These are phyloP conservation scores for Otatea glauca DNA, from an alignment of 176 grass and related monocot genomes.

Conservation along the genomic window DNA sequence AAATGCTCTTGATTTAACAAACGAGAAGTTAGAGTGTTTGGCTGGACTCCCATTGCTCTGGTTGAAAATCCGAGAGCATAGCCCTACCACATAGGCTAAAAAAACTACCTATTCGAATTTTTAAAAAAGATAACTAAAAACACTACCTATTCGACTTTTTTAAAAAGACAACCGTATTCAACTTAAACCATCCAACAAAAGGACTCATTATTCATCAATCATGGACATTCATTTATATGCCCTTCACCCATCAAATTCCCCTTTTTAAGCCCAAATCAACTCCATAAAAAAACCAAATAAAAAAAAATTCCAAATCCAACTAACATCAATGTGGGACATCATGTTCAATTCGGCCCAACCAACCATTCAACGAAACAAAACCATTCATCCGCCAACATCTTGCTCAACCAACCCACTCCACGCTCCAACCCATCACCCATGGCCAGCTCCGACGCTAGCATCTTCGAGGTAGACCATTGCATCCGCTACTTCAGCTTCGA, in stretches of 20 bases:
- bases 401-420: not conserved
- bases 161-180: too few relatives aligned
- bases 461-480: constrained; percentile 50
- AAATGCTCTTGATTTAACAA: too few relatives aligned
- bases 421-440: not conserved
- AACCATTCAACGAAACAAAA: not conserved
- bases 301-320: not conserved
- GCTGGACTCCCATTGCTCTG: too few relatives aligned
- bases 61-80: too few relatives aligned
- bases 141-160: too few relatives aligned
- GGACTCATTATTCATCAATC: not conserved
- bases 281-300: not conserved
- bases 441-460: constrained; percentile 32
- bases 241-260: not conserved
- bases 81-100: too few relatives aligned
- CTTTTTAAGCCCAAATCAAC: not conserved
- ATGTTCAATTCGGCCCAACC: constrained; percentile 6
- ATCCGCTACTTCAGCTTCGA: constrained; percentile 56
- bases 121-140: too few relatives aligned
- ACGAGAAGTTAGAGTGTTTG: too few relatives aligned
- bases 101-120: too few relatives aligned
- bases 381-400: constrained; percentile 22
- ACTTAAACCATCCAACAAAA: too few relatives aligned
- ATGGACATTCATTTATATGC: not conserved
- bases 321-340: constrained; percentile 12